phyloP scores from a whole-genome alignment of 1,284 basidiomycete genomes.

The Fomitopsis schrenkii region DNA sequence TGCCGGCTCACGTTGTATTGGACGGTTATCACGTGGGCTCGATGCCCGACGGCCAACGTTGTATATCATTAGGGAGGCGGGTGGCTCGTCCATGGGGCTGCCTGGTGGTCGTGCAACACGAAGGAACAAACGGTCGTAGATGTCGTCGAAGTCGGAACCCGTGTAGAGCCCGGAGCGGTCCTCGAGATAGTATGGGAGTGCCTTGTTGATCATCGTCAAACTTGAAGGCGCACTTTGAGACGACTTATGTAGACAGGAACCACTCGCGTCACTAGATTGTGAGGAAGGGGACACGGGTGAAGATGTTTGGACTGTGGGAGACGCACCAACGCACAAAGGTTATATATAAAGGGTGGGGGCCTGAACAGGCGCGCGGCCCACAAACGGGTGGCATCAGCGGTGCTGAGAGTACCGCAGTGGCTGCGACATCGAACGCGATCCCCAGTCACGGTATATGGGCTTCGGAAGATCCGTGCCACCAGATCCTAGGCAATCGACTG shows the following conservation, averaged over 20 bases:
- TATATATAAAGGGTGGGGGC: background rate
- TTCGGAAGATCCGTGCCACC: constrained; percentile 9
- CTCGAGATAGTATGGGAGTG: constrained; percentile 56
- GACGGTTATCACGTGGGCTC: constrained; percentile 48
- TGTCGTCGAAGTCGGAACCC: constrained; percentile 64
- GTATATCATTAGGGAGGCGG: constrained; percentile 39
- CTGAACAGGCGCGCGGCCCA: constrained; percentile 9
- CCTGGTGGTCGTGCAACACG: constrained; percentile 47
- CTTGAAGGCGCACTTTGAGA: background rate
- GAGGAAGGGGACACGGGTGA: background rate
- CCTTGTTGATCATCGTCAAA: constrained; percentile 27
- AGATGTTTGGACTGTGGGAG: background rate
- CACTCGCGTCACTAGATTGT: background rate
- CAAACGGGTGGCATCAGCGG: constrained; percentile 5
- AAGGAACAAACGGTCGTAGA: constrained; percentile 69
- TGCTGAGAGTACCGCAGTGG: constrained; percentile 5
- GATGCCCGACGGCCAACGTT: constrained; percentile 60
- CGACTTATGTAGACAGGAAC: background rate
- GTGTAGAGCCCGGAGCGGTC: constrained; percentile 60
- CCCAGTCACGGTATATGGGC: background rate
- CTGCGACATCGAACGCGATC: constrained; percentile 4
- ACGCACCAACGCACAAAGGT: background rate
- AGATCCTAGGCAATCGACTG: constrained; percentile 11
- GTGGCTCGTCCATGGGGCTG: constrained; percentile 4
- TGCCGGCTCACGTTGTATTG: constrained; percentile 45